Evolutionary conservation across 2,329 filamentous ascomycete species (phyloP), one percentile per base, ranked within the genome.

Genomic region (Ophiostoma novo-ulmi): DNA sequence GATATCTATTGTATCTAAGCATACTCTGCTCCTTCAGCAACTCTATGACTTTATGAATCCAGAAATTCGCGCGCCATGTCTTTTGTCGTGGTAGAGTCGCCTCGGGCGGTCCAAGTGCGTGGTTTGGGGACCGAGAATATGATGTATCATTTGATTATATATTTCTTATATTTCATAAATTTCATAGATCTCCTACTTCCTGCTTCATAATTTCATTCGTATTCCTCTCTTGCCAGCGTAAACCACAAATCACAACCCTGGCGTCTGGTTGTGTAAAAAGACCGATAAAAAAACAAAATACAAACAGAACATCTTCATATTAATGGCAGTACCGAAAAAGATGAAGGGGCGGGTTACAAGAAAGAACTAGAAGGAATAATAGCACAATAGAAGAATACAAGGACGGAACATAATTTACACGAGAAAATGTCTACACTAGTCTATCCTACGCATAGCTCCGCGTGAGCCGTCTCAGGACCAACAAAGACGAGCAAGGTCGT

Each of bases 61-160:
- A 58, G n/a, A 8, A 58, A 26, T 6, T 14, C 52, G 52, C 52
- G n/a, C n/a, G 52, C n/a, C 22, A 8, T 20, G 44, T 48, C 14
- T 5, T 20, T 55, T 22, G 10, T 58, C 22, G 5, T 67, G n/a
- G 44, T 64, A 52, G 55, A 55, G 66, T 68, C 55, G 31, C 55
- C 61, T 70, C 48, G 55, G 31, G 41, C 41, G 67, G 66, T 68
- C 70, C 66, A 71, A 41, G 55, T 65, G 66, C 66, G 70, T 71
- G 70, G 70, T 20, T 26, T 69, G 36, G 70, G 41, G 26, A 58
- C 44, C 35, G n/a, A 44, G 65, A 66, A 68, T 55, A 44, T 66
- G 70, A 71, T 44, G 64, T 11, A 36, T 71, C 70, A 69, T 38
- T 39, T 63, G 4, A 17, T 5, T 36, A 31, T 68, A 48, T 68